These are phyloP conservation scores for Trichocomaceae sp. DNA, from an alignment of 2,329 filamentous ascomycete genomes.

Conservation along the genomic window DNA sequence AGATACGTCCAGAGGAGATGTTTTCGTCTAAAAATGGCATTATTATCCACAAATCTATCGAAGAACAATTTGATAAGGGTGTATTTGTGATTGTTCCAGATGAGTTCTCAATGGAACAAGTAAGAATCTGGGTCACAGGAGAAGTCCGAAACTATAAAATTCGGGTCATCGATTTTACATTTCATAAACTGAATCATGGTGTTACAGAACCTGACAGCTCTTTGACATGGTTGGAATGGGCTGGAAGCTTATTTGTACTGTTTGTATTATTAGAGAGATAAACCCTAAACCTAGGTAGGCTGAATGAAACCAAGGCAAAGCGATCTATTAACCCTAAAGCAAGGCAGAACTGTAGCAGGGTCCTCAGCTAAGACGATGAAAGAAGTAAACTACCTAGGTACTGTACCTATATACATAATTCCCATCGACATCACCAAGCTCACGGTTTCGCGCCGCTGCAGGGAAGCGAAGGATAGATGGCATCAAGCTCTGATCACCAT, in stretches of 20 bases:
- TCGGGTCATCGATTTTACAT: not conserved
- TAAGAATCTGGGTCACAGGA: not conserved
- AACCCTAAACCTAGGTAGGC: too few relatives aligned
- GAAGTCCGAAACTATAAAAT: not conserved
- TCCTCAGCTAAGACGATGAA: too few relatives aligned
- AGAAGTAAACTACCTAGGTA: too few relatives aligned
- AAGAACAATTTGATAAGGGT: not conserved
- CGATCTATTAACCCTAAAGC: too few relatives aligned
- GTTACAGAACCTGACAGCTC: too few relatives aligned
- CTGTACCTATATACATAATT: too few relatives aligned
- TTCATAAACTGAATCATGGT: not conserved
- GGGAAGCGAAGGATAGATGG: conserved; percentile 52
- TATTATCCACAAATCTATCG: not conserved
- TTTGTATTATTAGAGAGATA: too few relatives aligned
- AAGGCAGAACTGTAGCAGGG: too few relatives aligned
- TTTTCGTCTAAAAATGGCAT: not conserved
- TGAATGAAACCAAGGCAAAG: too few relatives aligned
- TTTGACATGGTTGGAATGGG: too few relatives aligned
- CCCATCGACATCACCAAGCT: conserved; percentile 25
- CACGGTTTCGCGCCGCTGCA: conserved; percentile 40
- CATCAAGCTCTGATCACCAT: conserved; percentile 43
- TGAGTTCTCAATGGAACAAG: not conserved
- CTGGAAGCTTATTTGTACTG: too few relatives aligned
- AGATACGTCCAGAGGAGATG: not conserved
- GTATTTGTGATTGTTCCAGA: not conserved